These are phyloP conservation scores for Saccharomycopsis javanensis DNA, from an alignment of 805 yeast genomes.

Conservation along the genomic window DNA sequence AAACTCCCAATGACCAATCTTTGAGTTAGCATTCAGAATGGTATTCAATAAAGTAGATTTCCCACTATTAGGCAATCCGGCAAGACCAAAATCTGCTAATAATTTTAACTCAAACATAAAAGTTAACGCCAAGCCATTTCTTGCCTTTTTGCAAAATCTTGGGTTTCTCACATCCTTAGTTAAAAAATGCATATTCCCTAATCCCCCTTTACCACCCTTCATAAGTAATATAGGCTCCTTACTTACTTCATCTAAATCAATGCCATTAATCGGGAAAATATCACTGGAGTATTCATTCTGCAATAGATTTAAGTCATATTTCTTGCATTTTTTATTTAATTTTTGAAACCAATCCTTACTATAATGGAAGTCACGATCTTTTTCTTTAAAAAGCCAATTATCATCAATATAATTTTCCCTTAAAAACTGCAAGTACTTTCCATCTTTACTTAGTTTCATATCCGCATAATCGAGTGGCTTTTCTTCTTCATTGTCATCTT, in stretches of 20 bases:
- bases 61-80: constrained; percentile 96
- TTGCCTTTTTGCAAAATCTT: constrained; percentile 73
- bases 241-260: constrained; percentile 57
- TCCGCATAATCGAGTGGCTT: constrained; percentile 23
- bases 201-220: constrained; percentile 87
- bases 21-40: constrained; percentile 80
- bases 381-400: constrained; percentile 86
- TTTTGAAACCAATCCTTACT: constrained; percentile 57
- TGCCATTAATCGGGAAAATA: constrained; percentile 69
- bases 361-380: constrained; percentile 59
- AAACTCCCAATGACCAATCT: constrained; percentile 95
- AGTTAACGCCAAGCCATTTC: constrained; percentile 52
- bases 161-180: constrained; percentile 83
- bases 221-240: constrained; percentile 59
- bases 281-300: constrained; percentile 54
- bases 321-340: constrained; percentile 52
- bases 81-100: constrained; percentile 87
- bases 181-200: constrained; percentile 93
- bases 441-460: constrained; percentile 27
- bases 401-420: constrained; percentile 59
- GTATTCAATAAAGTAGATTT: constrained; percentile 82
- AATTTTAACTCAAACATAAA: constrained; percentile 79
- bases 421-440: constrained; percentile 43
- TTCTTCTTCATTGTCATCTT: constrained; percentile 22
- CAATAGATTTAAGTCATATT: constrained; percentile 50